Evolutionary conservation across 371 early-diverging fungal species (phyloP), one percentile per base, ranked within the genome.

Genomic region (Phascolomyces articulosus): DNA sequence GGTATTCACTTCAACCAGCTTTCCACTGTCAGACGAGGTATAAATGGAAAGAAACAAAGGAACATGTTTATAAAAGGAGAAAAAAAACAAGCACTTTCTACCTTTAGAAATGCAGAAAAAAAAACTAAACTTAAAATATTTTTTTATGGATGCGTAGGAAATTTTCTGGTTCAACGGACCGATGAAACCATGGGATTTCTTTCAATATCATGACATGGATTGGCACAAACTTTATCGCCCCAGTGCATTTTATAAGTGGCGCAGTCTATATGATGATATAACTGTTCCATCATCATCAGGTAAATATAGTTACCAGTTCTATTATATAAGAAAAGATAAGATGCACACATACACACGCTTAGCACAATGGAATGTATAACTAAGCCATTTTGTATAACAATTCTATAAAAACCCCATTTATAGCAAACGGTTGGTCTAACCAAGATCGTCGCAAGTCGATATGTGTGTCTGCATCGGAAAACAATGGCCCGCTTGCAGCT

Each of bases 121-220:
- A 58, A 40, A 53, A 18, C 23, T 29, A 48, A 53, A 23, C 34
- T 34, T 34, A 9, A 34, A 31, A 34, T 34, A n/a, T n/a, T n/a
- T n/a, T 34, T 34, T 34, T 34, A 34, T 9, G 11, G 6, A 11
- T 34, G 34, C 6, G 4, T 53, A 76, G 73, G 65, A 51, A 38
- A 21, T 68, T 7, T 40, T 51, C 40, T 58, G 69, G 11, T 77
- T 63, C 58, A 47, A 47, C 28, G 65, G 59, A 24, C 67, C 66
- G 10, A 69, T 72, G 67, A 74, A 78, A 58, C 78, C 78, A 49
- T 78, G 75, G 78, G 67, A 68, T 21, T 72, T 70, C 20, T 71
- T 74, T 60, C 26, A 57, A 0, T 74, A 78, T 26, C 56, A 57
- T 40, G 63, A 65, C 4, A 24, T 38, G 0, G 75, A 78, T 41